Evolutionary conservation across 192 early-diverging fungal genomes (phyloP), one percentile per base, ranked within the genome.

Genomic region (Allomyces macrogynus): DNA sequence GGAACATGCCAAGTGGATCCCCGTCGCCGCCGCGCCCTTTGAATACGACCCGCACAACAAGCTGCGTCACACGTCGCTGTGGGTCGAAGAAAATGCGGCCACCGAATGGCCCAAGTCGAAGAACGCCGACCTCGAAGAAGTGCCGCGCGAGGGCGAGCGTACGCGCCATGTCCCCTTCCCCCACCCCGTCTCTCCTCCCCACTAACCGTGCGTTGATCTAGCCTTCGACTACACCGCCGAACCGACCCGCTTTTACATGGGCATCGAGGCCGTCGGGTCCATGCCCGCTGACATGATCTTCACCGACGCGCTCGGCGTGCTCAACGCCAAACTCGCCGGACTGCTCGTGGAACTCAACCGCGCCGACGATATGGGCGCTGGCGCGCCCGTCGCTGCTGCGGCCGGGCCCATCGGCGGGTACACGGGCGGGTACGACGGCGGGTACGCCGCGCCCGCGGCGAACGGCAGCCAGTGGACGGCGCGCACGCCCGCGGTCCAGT

Each of bases 21-120:
- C 95, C 43, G 86, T 87, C 62, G 78, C 84, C 65, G 92, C 87
- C 10, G 81, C 95, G 14, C 80, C 84, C 5, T 96, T 98, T 71
- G 95, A 98, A 65, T 98, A 98, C 65, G 95, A 98, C 67, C 95
- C 95, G 61, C 86, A 95, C 75, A 98, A 98, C 77, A 87, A 83
- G 64, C 70, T 98, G 61, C 73, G 88, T 49, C 92, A 97, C 65
- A 86, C 92, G 24, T 80, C 83, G 24, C 95, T 92, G 70, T 98
- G 95, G 95, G 80, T 86, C 70, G 95, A 98, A 67, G 86, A 92
- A 72, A 79, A 84, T 60, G 77, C 81, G 23, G 84, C 86, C 65
- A 74, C 77, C 49, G 93, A 98, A 76, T 96, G 93, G 92, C 86
- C 81, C 62, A 68, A 77, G 43, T 82, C 78, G 61, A 78, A 76